Evolutionary conservation across 2,329 filamentous ascomycete genomes (phyloP).

Genomic region (Fusarium sp.): DNA sequence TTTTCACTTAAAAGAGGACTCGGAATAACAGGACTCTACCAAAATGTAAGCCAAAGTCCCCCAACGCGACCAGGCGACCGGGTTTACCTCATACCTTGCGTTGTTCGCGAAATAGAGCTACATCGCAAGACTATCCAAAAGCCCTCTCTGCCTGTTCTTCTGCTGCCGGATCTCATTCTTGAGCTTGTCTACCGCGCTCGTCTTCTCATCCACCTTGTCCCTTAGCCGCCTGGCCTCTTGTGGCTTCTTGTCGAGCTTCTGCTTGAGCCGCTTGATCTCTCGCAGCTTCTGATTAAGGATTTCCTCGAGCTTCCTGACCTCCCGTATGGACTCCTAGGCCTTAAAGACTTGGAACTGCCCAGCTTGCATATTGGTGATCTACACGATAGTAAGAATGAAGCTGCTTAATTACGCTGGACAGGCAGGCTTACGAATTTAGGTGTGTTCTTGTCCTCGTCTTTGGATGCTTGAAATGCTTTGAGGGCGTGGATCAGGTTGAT

Average conservation of each 20-base stretch:
- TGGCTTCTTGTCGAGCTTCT: no score
- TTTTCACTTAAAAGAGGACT: no score
- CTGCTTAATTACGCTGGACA: accelerated
- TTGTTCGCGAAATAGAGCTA: background rate
- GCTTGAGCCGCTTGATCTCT: background rate
- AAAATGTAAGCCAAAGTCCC: no score
- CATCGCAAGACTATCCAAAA: background rate
- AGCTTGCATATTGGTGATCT: background rate
- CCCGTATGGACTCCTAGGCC: background rate
- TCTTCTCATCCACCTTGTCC: background rate
- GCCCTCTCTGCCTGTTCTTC: background rate
- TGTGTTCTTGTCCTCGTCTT: background rate
- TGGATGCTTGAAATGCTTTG: background rate
- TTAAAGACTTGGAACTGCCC: background rate
- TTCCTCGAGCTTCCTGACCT: background rate
- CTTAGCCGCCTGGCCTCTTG: no score
- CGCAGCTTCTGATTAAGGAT: background rate
- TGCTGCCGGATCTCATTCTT: background rate
- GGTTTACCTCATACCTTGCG: accelerated
- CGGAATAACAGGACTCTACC: no score
- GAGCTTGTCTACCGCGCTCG: accelerated
- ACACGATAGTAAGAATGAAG: accelerated
- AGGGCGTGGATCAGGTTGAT: background rate
- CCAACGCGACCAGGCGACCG: background rate
- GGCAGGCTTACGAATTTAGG: background rate